Base-by-base conservation (phyloP, 2,329 filamentous ascomycete species). In the Lachnellula hyalina region DNA sequence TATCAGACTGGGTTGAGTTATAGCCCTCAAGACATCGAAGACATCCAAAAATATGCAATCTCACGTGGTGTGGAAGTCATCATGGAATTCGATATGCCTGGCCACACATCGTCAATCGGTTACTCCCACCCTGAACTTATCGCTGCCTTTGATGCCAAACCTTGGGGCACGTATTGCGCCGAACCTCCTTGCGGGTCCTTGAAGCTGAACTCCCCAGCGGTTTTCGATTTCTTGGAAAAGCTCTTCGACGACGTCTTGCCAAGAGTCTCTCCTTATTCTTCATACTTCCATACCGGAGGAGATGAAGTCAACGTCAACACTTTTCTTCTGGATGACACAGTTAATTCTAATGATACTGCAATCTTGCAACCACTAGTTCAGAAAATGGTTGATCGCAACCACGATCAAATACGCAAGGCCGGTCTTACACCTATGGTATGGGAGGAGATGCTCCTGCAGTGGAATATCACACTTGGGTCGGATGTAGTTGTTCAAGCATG, bases 211-310 rank as follows among this genome's bases (percentile, higher is more conserved):
- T 84, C 83, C 52, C 73, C 83, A 1, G 78, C 73, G 1, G 89
- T 94, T 1, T 79, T 86, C 63, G 72, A 78, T 1, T 95, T 96
- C 70, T 71, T 96, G 11, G 80, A 87, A 54, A 85, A 72, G 38
- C 72, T 96, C 14, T 86, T 90, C 63, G 77, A 78, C n/a, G 91
- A 96, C 67, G 68, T 96, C 23, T 74, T 95, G 51, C 90, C 90
- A 14, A 79, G 89, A 28, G 70, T 91, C 11, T 73, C 76, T 8
- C 83, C 85, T 0, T 90, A 89, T 70, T 78, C 86, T 2, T 74
- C 82, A 6, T 83, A 93, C 73, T 95, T 93, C 75, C 90, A 96
- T 73, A 88, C 88, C 1, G 91, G 91, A 45, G 91, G 91, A 52
- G 91, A 96, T 65, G 91, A 96, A 74, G 83, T 95, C 58, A 93